Base-by-base conservation (phyloP, 2,329 filamentous ascomycete genomes). In the Penicillium decumbens region DNA sequence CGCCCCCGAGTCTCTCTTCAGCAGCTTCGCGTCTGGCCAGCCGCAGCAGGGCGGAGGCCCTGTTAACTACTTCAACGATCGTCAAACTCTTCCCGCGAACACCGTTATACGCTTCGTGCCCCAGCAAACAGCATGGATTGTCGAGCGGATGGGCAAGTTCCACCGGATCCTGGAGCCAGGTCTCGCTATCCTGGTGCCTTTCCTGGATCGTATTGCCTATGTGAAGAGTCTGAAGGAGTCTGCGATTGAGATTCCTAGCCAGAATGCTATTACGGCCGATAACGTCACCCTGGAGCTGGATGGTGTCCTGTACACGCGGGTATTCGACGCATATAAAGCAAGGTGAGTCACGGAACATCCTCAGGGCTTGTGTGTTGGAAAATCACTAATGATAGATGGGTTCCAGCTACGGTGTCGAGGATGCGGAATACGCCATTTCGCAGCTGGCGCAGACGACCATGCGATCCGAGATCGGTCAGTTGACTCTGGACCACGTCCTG, bases 41-140 rank as follows among this genome's bases (percentile, higher is more conserved):
- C 58, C 61, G n/a, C 55, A 60, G 12, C 54, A 62, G 4, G 57
- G 61, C 8, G 57, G 69, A 47, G 63, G 77, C 3, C 80, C 85
- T 30, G 80, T 85, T 6, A 84, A 87, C n/a, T 95, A 95, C 73
- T 95, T 95, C 72, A 66, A 70, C 40, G 85, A 87, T 67, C 73
- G 77, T 40, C 74, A 76, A 39, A 72, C 77, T 20, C 79, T 96
- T 45, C 93, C 93, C 25, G 88, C 91, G 60, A 98, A 98, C 74
- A 98, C 93, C 3, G 78, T 98, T 55, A 78, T 98, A 63, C 89
- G 92, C 53, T 98, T 97, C 73, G 93, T 98, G 37, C 93, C 93
- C n/a, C 93, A 98, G 74, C 93, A 98, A 77, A 97, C 92, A 62
- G 93, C 93, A 71, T 98, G 93, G 93, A 92, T 98, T 51, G 93